phyloP scores from a whole-genome alignment of 1,284 basidiomycete genomes.

The Apiotrichum montevideense region DNA sequence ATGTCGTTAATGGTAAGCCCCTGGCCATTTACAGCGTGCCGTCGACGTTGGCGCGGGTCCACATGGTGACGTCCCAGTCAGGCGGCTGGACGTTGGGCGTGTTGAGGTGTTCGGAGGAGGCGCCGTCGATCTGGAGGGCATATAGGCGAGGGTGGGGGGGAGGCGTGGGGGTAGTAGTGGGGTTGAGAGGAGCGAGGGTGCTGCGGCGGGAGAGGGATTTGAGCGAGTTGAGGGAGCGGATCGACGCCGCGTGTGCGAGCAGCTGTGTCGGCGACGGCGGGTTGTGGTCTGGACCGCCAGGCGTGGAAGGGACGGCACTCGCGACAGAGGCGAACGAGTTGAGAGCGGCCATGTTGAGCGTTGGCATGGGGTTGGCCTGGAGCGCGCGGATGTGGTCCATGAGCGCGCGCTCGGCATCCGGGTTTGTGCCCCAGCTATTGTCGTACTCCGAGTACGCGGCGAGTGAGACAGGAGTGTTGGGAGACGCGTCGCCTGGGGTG shows the following conservation, averaged over 20 bases:
- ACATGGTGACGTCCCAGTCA: neutral
- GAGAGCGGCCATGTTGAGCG: neutral
- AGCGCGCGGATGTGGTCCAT: neutral
- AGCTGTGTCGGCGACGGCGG: neutral
- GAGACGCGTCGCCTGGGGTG: too few relatives aligned
- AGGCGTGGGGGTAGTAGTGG: too few relatives aligned
- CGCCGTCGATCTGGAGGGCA: neutral
- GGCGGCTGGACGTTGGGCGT: neutral
- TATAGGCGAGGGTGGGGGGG: neutral
- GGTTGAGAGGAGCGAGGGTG: too few relatives aligned
- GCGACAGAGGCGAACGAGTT: neutral
- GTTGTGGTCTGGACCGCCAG: neutral
- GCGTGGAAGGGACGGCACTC: neutral
- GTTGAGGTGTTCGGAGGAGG: neutral
- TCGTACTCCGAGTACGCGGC: neutral
- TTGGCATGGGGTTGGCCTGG: neutral
- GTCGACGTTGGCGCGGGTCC: conserved; percentile 2
- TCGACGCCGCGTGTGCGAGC: neutral
- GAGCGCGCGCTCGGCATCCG: neutral
- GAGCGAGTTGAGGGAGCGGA: neutral
- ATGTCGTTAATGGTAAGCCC: too few relatives aligned
- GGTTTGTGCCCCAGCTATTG: neutral
- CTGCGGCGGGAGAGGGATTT: neutral
- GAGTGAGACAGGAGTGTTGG: neutral
- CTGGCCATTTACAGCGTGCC: neutral